phyloP scores from a whole-genome alignment of 345 rosid species.

The Clarkia xantiana region DNA sequence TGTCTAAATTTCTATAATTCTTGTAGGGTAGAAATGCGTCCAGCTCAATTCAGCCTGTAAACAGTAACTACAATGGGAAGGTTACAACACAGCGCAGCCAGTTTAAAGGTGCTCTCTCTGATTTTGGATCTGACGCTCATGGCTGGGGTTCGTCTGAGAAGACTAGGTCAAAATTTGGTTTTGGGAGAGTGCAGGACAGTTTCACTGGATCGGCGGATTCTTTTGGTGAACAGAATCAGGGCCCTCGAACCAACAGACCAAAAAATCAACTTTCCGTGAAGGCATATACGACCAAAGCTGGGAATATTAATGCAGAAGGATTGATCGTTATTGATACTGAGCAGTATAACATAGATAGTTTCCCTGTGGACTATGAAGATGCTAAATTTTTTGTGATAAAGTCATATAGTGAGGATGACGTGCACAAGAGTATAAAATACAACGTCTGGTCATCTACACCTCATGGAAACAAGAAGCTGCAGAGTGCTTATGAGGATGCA shows the following conservation, averaged over 20 bases:
- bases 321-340: constrained; percentile 42
- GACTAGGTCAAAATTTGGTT: constrained; percentile 28
- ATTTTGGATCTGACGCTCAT: constrained; percentile 23
- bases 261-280: constrained; percentile 46
- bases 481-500: constrained; percentile 59
- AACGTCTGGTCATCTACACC: constrained; percentile 91
- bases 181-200: constrained; percentile 22
- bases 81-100: constrained; percentile 29
- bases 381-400: constrained; percentile 86
- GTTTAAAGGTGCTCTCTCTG: constrained; percentile 31
- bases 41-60: constrained; percentile 24
- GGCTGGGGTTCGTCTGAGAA: constrained; percentile 28
- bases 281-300: constrained; percentile 53
- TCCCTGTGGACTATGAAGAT: constrained; percentile 33
- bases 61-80: constrained; percentile 31
- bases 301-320: constrained; percentile 42
- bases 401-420: constrained; percentile 96
- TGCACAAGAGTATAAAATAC: constrained; percentile 94
- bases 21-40: constrained; percentile 48
- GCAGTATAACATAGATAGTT: constrained; percentile 67
- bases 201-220: constrained; percentile 24
- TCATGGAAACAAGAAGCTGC: constrained; percentile 89
- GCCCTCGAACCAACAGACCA: constrained; percentile 39
- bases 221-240: constrained; percentile 47
- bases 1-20: background rate